phyloP scores from a whole-genome alignment of 2,329 filamentous ascomycete genomes.

The Ramularia collo-cygni region DNA sequence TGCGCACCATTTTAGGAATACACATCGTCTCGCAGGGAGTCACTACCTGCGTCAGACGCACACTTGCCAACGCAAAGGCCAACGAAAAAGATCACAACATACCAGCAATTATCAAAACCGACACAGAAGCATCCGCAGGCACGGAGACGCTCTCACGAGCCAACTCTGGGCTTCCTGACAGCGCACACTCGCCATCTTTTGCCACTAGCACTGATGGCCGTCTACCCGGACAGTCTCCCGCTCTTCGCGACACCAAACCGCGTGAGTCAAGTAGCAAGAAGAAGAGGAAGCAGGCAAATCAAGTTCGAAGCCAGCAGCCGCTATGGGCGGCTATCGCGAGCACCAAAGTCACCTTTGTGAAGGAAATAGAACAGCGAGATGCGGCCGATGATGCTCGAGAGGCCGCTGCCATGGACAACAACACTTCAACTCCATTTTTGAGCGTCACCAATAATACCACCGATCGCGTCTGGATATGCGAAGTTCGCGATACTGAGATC shows the following conservation, averaged over 20 bases:
- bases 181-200: constrained; percentile 19
- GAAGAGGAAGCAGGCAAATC: constrained; percentile 82
- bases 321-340: constrained; percentile 91
- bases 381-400: constrained; percentile 65
- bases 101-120: constrained; percentile 25
- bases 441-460: constrained; percentile 49
- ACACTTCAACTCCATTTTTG: constrained; percentile 57
- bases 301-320: constrained; percentile 83
- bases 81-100: constrained; percentile 27
- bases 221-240: constrained; percentile 46
- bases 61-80: constrained; percentile 31
- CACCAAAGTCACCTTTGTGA: constrained; percentile 93
- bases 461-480: constrained; percentile 72
- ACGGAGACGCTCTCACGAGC: constrained; percentile 17
- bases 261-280: constrained; percentile 64
- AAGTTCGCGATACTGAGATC: constrained; percentile 70
- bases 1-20: constrained; percentile 30
- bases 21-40: constrained; percentile 33
- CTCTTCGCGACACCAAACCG: constrained; percentile 48
- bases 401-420: constrained; percentile 67
- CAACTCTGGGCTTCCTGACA: constrained; percentile 16
- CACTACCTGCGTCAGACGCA: constrained; percentile 30
- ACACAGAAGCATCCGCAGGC: constrained; percentile 26
- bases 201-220: constrained; percentile 39
- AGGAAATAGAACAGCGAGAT: constrained; percentile 68